Evolutionary conservation across 441 rosid genomes (phyloP), one percentile per base, ranked within the genome.

Genomic region (Erodium chrysanthum): DNA sequence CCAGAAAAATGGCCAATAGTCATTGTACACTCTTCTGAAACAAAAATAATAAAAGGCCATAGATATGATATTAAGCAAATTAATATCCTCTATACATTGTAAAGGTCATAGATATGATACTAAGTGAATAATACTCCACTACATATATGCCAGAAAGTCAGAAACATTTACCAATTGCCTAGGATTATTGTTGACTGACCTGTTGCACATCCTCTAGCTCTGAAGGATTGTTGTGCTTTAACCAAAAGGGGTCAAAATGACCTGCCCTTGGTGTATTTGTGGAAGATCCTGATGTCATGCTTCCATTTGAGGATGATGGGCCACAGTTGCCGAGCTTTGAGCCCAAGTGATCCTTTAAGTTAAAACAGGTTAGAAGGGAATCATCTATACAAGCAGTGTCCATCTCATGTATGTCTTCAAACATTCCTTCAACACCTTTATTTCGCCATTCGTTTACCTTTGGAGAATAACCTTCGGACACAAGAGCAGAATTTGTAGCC

Each of bases 371-470:
- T 22, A 71, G 74, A 68, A 72, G 78, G 66, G 86, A 82, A 73
- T 90, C 91, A 23, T 90, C 96, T 54, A 90, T 87, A 70, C 73
- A 81, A 68, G 96, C 86, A 48, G 93, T 87, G 75, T 90, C 93
- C 96, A 90, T 90, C 70, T 87, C 96, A 82, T 90, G 96, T 78
- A 87, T 85, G 73, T 90, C 96, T 77, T 90, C 96, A 77, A 87
- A 87, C 93, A 90, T 90, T 71, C 96, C 93, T 77, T 90, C 90
- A 65, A 87, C 82, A 29, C 96, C 93, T 81, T 83, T 90, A 67
- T 76, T 84, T 68, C 89, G 80, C 91, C 96, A 90, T 69, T 90
- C 96, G 74, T 84, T 84, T 67, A 81, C 22, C 78, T 81, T 87
- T 61, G 96, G 96, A 70, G 91, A 90, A 77, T 74, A 82, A 76